A percentile compares a stretch with the other conserved stretches of the same genome.
phyloP scores from a whole-genome alignment of 148 eudicot genomes.

The Vaccinium corymbosum region DNA sequence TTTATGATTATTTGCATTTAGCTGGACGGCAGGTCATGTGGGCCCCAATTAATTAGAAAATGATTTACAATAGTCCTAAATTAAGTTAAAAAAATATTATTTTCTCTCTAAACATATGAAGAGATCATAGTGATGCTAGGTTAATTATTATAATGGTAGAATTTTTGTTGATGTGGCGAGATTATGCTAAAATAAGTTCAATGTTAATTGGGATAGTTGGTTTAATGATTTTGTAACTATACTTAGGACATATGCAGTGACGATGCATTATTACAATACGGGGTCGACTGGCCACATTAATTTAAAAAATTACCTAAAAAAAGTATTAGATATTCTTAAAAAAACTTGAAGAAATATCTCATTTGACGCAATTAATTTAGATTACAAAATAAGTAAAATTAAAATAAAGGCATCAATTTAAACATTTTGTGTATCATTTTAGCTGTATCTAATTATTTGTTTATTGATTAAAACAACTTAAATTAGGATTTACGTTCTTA shows the following conservation, averaged over 20 bases:
- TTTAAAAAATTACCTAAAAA: neutral
- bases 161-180: neutral
- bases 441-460: neutral
- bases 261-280: neutral
- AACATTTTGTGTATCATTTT: neutral
- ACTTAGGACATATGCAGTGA: neutral
- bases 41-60: neutral
- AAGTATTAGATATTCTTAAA: neutral
- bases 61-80: neutral
- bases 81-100: neutral
- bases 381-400: neutral
- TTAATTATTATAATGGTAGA: neutral
- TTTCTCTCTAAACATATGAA: neutral
- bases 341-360: neutral
- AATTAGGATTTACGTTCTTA: neutral
- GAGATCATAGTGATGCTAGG: neutral
- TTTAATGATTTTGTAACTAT: neutral
- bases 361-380: neutral
- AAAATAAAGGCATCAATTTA: too few species aligned
- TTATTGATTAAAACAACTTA: neutral
- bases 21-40: neutral
- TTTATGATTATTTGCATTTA: neutral
- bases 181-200: neutral
- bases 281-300: neutral
- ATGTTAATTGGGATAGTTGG: neutral